Conservation (phyloP, 2,329 filamentous ascomycete species). For the Fusarium mundagurra region DNA sequence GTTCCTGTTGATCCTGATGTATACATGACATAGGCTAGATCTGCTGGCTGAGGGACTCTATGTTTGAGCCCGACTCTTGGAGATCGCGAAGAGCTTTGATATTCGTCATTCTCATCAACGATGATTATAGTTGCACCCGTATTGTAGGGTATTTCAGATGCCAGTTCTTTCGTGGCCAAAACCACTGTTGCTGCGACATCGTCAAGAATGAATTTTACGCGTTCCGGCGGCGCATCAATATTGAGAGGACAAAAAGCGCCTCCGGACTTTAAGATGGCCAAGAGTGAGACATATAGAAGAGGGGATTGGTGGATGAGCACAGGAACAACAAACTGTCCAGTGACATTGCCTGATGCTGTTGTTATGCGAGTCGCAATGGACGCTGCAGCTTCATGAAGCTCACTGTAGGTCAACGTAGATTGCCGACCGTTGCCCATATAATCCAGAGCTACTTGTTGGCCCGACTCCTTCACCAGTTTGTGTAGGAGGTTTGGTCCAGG, state of each 20-base stretch:
- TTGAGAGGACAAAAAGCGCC: slow-evolving; percentile 88
- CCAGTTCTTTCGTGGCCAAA: slow-evolving; percentile 67
- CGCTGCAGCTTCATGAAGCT: slow-evolving; percentile 69
- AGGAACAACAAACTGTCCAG: slow-evolving; percentile 69
- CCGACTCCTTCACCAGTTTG: slow-evolving; percentile 65
- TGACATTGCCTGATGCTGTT: background rate
- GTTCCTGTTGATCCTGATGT: slow-evolving; percentile 90
- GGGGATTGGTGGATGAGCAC: slow-evolving; percentile 81
- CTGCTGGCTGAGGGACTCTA: slow-evolving; percentile 44
- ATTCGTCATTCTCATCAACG: slow-evolving; percentile 45
- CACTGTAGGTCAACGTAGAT: slow-evolving; percentile 65
- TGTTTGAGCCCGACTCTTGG: slow-evolving; percentile 5
- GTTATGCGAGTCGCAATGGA: slow-evolving; percentile 63
- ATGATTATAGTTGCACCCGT: slow-evolving; percentile 48
- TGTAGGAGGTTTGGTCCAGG: slow-evolving; percentile 59
- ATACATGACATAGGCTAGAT: slow-evolving; percentile 90
- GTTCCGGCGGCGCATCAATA: slow-evolving; percentile 78
- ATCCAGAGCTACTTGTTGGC: slow-evolving; percentile 45
- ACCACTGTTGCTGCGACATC: slow-evolving; percentile 78
- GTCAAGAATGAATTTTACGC: slow-evolving; percentile 81
- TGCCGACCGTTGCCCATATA: slow-evolving; percentile 40
- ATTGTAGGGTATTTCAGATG: slow-evolving; percentile 50
- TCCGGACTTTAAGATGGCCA: slow-evolving; percentile 83
- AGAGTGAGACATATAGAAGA: slow-evolving; percentile 78
- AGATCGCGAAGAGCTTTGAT: background rate